Conservation (phyloP, 225 moss, liverwort and hornwort genomes). For the Takakia lepidozioides region DNA sequence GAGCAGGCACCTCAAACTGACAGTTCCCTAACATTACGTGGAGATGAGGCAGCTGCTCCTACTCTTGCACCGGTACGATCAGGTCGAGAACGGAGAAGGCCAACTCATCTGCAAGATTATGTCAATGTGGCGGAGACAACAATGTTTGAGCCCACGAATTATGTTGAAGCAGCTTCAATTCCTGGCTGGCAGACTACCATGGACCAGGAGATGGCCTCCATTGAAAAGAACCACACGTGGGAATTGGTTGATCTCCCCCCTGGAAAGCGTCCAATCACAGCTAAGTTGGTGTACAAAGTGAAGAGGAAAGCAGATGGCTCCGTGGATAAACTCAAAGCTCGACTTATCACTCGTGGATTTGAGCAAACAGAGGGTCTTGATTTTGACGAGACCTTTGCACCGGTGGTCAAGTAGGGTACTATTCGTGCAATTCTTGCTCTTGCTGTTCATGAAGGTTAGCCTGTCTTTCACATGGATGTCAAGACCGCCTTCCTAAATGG, state of each 20-base stretch:
- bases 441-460: neutral
- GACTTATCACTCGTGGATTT: too few species aligned
- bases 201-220: neutral
- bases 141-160: too few species aligned
- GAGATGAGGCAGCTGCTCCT: too few species aligned
- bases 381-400: conserved; percentile 1
- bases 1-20: too few species aligned
- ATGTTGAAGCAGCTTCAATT: too few species aligned
- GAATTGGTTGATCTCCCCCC: neutral
- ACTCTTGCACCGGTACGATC: too few species aligned
- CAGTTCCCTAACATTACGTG: too few species aligned
- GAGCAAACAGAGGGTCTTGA: too few species aligned
- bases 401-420: neutral
- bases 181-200: too few species aligned
- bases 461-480: neutral
- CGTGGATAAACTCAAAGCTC: too few species aligned
- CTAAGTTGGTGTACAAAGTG: conserved; percentile 3
- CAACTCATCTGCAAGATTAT: neutral
- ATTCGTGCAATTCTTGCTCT: neutral
- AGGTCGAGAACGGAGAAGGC: too few species aligned
- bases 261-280: neutral
- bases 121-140: neutral
- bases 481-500: neutral
- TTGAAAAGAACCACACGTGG: conserved; percentile 4
- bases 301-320: neutral